Conservation (phyloP, 805 yeast genomes). For the Zygosaccharomyces rouxii region DNA sequence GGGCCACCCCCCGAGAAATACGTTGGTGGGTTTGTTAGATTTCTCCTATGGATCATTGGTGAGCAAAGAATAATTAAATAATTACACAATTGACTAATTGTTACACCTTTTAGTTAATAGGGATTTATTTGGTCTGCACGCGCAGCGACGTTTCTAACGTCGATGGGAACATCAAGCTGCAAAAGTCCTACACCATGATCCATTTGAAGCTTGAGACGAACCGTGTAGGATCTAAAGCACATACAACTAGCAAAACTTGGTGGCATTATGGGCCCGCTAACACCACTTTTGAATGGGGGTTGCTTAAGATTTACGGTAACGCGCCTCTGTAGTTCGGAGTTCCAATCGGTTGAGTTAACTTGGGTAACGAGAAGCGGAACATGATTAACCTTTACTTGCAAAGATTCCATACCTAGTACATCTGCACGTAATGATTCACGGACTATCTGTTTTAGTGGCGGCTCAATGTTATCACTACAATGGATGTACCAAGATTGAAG, state of each 20-base stretch:
- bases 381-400: neutral
- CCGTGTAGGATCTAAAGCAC: neutral
- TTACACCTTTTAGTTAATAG: neutral
- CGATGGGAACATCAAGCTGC: neutral
- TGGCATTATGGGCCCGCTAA: neutral
- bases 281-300: neutral
- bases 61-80: too few species aligned
- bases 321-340: neutral
- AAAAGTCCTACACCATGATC: neutral
- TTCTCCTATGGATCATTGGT: neutral
- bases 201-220: neutral
- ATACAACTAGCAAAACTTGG: neutral
- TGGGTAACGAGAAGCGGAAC: neutral
- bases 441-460: neutral
- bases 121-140: neutral
- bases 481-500: neutral
- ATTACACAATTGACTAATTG: too few species aligned
- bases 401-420: neutral
- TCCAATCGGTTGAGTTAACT: neutral
- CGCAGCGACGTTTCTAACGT: neutral
- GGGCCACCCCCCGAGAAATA: conserved; percentile 10
- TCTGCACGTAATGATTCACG: neutral
- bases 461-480: neutral
- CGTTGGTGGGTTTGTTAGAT: conserved; percentile 14
- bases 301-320: neutral